Conservation (phyloP, 495 filamentous ascomycete genomes). For the Podospora australis region DNA sequence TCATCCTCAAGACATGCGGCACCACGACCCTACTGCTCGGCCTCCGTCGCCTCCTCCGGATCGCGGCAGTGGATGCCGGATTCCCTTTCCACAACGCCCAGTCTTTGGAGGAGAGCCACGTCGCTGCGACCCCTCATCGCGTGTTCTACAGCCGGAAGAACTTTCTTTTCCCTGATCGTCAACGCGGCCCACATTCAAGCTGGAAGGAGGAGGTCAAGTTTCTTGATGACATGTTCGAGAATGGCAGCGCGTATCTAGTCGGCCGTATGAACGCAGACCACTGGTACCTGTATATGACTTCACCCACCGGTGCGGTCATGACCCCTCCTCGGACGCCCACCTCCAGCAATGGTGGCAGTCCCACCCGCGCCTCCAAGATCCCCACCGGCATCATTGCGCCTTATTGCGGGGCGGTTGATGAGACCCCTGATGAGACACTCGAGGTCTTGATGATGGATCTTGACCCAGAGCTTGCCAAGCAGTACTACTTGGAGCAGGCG, state of each 20-base stretch:
- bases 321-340: slow-evolving; percentile 78
- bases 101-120: slow-evolving; percentile 49
- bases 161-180: slow-evolving; percentile 92
- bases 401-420: slow-evolving; percentile 35
- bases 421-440: slow-evolving; percentile 74
- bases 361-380: slow-evolving; percentile 35
- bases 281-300: slow-evolving; percentile 97
- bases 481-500: slow-evolving; percentile 93
- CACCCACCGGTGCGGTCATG: slow-evolving; percentile 63
- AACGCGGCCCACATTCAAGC: slow-evolving; percentile 90
- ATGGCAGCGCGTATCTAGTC: slow-evolving; percentile 98
- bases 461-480: slow-evolving; percentile 84
- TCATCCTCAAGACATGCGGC: slow-evolving; percentile 97
- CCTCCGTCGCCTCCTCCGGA: slow-evolving; percentile 80
- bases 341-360: slow-evolving; percentile 18
- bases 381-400: slow-evolving; percentile 65
- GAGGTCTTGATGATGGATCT: slow-evolving; percentile 99
- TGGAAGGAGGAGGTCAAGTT: slow-evolving; percentile 94
- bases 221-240: slow-evolving; percentile 81
- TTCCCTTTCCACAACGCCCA: slow-evolving; percentile 59
- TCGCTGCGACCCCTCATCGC: slow-evolving; percentile 80
- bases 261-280: slow-evolving; percentile 99
- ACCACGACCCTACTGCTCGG: slow-evolving; percentile 92
- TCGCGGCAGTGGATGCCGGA: slow-evolving; percentile 79
- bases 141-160: slow-evolving; percentile 99